phyloP scores from a whole-genome alignment of 2,329 filamentous ascomycete species.

The Sporothrix mexicana region DNA sequence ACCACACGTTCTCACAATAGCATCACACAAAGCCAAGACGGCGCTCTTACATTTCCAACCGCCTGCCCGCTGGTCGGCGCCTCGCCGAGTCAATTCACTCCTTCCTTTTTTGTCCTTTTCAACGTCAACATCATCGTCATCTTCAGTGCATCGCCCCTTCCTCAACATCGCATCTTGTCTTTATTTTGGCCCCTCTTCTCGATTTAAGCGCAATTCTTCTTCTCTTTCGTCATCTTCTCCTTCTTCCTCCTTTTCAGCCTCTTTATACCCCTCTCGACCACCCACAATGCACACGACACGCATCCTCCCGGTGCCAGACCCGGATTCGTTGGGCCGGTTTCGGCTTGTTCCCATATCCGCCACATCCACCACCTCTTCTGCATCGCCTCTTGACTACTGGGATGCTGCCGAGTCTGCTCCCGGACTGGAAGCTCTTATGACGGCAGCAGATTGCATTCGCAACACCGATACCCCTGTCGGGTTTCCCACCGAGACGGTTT shows the following conservation, averaged over 20 bases:
- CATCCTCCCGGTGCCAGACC: conserved; percentile 38
- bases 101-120: not conserved
- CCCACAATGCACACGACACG: conserved; percentile 36
- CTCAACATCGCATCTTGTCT: not conserved
- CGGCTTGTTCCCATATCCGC: conserved; percentile 10
- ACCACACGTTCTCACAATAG: not conserved
- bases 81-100: not conserved
- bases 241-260: not conserved
- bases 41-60: not conserved
- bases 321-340: conserved; percentile 37
- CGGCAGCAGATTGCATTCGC: conserved; percentile 70
- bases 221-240: not conserved
- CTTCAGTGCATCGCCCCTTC: not conserved
- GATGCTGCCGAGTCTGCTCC: conserved; percentile 42
- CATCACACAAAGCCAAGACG: conserved; percentile 13
- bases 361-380: not conserved
- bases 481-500: conserved; percentile 97
- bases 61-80: conserved; percentile 36
- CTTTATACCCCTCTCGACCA: not conserved
- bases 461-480: conserved; percentile 78
- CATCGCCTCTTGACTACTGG: conserved; percentile 48
- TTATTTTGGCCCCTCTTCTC: not conserved
- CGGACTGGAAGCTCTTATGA: conserved; percentile 54
- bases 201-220: not conserved
- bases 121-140: not conserved